Evolutionary conservation across 129 eudicot species (phyloP), one percentile per base, ranked within the genome.

Genomic region (Flaveria robusta): DNA sequence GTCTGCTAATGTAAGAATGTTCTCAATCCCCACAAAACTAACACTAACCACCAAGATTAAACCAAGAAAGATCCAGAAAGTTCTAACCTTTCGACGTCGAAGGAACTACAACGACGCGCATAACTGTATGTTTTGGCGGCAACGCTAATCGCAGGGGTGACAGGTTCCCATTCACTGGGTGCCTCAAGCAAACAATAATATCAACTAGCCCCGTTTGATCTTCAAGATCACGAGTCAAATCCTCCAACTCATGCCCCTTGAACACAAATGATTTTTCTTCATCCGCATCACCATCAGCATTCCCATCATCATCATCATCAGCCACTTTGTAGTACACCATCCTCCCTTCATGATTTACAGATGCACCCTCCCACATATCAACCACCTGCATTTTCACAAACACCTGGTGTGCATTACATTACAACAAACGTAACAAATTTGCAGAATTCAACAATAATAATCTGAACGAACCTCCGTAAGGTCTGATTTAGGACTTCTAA

Each of bases 81-180:
- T 66, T 78, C 94, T 72, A 81, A 93, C 96, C 95, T 86, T 73
- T 83, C 34, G 92, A 85, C 37, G 91, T 81, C 1, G 92, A 31
- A 22, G 96, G 94, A 77, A 93, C 92, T 31, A 93, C 86, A 72
- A 89, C 86, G 37, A 93, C 72, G 46, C 87, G 77, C 81, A 90
- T 81, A 52, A 81, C 67, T 3, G 87, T 86, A 70, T 90, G 83
- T 72, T 86, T 88, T 6, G 97, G 96, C 7, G 98, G 98, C 24
- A 93, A 84, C 66, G 91, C 90, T 81, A 93, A 82, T 45, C 91
- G 89, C 26, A 90, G 84, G 0, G 92, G 98, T 71, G 80, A 86
- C 55, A 93, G 92, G 76, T 93, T 87, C 47, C 89, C 94, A 66
- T 93, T 90, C 60, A 93, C 37, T 0, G 83, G 86, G 72, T 82